phyloP scores from a whole-genome alignment of 768 basidiomycete genomes.

The Sutorius australiensis region DNA sequence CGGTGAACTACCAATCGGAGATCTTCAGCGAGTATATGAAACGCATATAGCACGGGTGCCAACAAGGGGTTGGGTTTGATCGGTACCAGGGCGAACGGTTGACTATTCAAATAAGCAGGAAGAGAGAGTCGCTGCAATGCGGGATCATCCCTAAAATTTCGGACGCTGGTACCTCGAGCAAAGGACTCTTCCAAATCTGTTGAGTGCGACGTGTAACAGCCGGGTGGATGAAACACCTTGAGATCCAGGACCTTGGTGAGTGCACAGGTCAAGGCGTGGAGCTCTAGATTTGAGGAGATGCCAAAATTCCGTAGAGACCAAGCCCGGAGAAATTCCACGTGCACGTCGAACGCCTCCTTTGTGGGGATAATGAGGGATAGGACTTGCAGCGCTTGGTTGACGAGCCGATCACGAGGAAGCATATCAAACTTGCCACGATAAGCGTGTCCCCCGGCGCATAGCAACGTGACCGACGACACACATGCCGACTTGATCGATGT shows the following conservation, averaged over 20 bases:
- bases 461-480: conserved; percentile 49
- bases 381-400: conserved; percentile 54
- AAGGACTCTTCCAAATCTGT: conserved; percentile 48
- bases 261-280: conserved; percentile 52
- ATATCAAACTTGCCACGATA: conserved; percentile 52
- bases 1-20: conserved; percentile 54
- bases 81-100: conserved; percentile 21
- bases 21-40: conserved; percentile 79
- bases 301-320: conserved; percentile 52
- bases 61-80: conserved; percentile 43
- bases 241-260: conserved; percentile 47
- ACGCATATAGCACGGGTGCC: conserved; percentile 60
- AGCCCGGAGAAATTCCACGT: conserved; percentile 49
- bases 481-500: conserved; percentile 46
- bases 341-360: conserved; percentile 52
- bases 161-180: conserved; percentile 39
- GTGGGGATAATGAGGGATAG: conserved; percentile 60
- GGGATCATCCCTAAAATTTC: conserved; percentile 57
- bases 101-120: conserved; percentile 31
- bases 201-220: conserved; percentile 10
- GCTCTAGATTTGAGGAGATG: conserved; percentile 46
- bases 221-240: conserved; percentile 24
- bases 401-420: conserved; percentile 52
- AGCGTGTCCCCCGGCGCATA: conserved; percentile 48
- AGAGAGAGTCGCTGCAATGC: conserved; percentile 45